These are phyloP conservation scores for Lavandula angustifolia DNA, from an alignment of 257 asterid species.

Conservation along the genomic window DNA sequence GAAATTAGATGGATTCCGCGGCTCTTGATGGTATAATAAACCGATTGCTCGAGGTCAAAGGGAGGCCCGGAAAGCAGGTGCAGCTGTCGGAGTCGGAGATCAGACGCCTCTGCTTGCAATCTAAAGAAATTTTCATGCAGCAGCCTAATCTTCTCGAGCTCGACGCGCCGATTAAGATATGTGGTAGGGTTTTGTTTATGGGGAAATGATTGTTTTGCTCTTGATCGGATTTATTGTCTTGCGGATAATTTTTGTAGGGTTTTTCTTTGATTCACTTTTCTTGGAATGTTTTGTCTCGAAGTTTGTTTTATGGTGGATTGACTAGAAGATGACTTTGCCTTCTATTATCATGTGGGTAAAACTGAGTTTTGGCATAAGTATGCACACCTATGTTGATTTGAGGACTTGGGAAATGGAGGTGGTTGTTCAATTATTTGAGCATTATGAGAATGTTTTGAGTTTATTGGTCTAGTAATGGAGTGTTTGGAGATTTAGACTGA, in stretches of 20 bases:
- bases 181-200: conserved; percentile 43
- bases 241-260: neutral
- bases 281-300: neutral
- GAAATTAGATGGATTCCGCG: conserved; percentile 50
- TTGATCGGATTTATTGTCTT: conserved; percentile 4
- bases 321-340: conserved; percentile 17
- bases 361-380: neutral
- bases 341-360: conserved; percentile 17
- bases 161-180: conserved; percentile 89
- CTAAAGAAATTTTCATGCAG: conserved; percentile 66
- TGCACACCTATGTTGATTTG: neutral
- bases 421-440: neutral
- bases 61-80: conserved; percentile 84
- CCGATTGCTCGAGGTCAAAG: conserved; percentile 76
- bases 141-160: conserved; percentile 92
- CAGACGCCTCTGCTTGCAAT: conserved; percentile 67
- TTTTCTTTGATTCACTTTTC: neutral
- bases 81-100: conserved; percentile 83
- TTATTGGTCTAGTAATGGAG: neutral
- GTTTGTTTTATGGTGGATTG: conserved; percentile 19
- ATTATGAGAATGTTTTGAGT: neutral
- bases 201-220: neutral
- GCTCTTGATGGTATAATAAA: conserved; percentile 64
- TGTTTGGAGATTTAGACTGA: neutral
- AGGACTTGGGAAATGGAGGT: neutral